Evolutionary conservation across 345 rosid species (phyloP).

Genomic region (Lenwebbia sp.): DNA sequence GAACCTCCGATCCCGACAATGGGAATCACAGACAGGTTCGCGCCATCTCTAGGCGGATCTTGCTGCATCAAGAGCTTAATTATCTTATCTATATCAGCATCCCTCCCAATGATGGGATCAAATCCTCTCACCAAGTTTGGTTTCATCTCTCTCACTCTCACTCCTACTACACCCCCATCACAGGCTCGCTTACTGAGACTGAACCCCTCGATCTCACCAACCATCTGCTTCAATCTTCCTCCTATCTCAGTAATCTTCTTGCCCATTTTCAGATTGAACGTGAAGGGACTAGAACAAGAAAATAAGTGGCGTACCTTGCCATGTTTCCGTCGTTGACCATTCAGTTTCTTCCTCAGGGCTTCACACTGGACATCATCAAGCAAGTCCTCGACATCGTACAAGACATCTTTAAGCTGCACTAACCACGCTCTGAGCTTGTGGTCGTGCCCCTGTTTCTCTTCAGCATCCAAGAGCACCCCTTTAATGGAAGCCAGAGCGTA

Average conservation of each 20-base stretch:
- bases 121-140: not conserved
- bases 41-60: not conserved
- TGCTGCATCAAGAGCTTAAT: not conserved
- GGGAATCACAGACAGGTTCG: not conserved
- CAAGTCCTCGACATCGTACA: not conserved
- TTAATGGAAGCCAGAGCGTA: not conserved
- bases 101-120: not conserved
- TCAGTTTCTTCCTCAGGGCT: not conserved
- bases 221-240: not conserved
- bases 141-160: not conserved
- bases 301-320: not conserved
- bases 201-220: not conserved
- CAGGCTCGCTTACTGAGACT: not conserved
- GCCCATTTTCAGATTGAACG: not conserved
- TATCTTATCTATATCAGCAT: not conserved
- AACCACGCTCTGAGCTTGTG: not conserved
- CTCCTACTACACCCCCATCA: not conserved
- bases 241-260: not conserved
- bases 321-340: not conserved
- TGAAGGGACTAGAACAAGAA: not conserved
- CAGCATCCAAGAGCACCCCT: not conserved
- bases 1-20: constrained; percentile 5
- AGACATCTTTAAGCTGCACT: not conserved
- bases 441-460: not conserved
- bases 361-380: not conserved